Evolutionary conservation across 192 early-diverging fungal genomes (phyloP).

Genomic region (Coemansia sp.): DNA sequence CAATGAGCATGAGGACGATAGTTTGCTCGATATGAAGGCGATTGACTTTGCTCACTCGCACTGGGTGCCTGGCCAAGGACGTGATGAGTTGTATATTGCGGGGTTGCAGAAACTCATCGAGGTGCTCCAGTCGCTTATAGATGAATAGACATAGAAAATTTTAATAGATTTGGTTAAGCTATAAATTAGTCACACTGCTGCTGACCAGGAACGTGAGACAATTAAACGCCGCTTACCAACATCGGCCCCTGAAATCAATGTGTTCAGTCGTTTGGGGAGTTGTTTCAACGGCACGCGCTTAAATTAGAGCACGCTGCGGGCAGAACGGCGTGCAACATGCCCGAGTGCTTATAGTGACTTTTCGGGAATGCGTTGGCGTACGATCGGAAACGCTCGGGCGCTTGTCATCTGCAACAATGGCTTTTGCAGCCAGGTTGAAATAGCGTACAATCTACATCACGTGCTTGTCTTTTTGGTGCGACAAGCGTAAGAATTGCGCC

Average conservation of each 20-base stretch:
- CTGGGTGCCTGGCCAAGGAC: slow-evolving; percentile 62
- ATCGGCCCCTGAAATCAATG: neutral
- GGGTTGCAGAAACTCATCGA: slow-evolving; percentile 63
- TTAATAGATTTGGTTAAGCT: neutral
- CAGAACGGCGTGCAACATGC: neutral
- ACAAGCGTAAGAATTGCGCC: neutral
- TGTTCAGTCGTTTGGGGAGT: neutral
- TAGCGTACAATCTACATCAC: neutral
- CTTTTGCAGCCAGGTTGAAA: neutral
- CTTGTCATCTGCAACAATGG: neutral
- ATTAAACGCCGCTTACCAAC: neutral
- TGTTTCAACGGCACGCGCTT: neutral
- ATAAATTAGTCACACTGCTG: neutral
- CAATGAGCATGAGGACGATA: slow-evolving; percentile 35
- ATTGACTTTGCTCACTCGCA: slow-evolving; percentile 92
- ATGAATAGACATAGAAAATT: neutral
- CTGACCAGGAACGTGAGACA: neutral
- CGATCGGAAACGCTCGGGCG: neutral
- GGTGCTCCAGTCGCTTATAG: slow-evolving; percentile 50
- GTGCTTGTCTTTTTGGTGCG: neutral
- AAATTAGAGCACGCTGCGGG: neutral
- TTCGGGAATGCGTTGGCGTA: neutral
- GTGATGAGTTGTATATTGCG: slow-evolving; percentile 67
- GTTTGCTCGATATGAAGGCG: slow-evolving; percentile 63
- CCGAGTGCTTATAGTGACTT: neutral